A percentile compares a stretch with the other conserved stretches of the same genome.
Evolutionary conservation across 2,329 filamentous ascomycete genomes (phyloP).

Genomic region (Cadophora malorum): DNA sequence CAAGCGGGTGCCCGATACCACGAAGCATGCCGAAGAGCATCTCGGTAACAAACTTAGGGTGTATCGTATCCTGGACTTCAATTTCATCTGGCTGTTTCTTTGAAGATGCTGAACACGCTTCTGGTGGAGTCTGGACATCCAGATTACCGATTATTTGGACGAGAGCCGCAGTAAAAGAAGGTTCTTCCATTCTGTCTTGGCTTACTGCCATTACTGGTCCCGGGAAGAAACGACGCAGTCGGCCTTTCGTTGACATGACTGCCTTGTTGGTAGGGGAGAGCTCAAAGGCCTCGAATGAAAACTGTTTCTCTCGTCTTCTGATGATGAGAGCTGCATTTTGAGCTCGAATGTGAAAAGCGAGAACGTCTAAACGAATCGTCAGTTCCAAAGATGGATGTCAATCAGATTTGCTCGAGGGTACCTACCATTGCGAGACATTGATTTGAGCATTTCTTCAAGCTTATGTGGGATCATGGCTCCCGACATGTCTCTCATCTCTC

Average conservation of each 20-base stretch:
- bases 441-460: background rate
- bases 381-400: background rate
- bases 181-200: conserved; percentile 35
- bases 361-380: background rate
- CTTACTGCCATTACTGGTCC: conserved; percentile 47
- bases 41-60: conserved; percentile 60
- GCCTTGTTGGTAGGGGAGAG: conserved; percentile 49
- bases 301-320: conserved; percentile 33
- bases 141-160: background rate
- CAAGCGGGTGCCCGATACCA: conserved; percentile 46
- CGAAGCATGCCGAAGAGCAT: conserved; percentile 54
- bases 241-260: conserved; percentile 48
- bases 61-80: conserved; percentile 52
- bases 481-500: background rate
- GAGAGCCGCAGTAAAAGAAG: conserved; percentile 26
- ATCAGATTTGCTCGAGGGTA: background rate
- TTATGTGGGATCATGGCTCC: background rate
- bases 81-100: background rate
- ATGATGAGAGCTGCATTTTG: conserved; percentile 57
- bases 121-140: background rate
- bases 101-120: background rate
- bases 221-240: conserved; percentile 52
- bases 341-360: conserved; percentile 45
- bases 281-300: conserved; percentile 53
- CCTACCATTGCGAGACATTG: background rate